phyloP scores from a whole-genome alignment of 805 yeast species.

The Starmerella kuoi region DNA sequence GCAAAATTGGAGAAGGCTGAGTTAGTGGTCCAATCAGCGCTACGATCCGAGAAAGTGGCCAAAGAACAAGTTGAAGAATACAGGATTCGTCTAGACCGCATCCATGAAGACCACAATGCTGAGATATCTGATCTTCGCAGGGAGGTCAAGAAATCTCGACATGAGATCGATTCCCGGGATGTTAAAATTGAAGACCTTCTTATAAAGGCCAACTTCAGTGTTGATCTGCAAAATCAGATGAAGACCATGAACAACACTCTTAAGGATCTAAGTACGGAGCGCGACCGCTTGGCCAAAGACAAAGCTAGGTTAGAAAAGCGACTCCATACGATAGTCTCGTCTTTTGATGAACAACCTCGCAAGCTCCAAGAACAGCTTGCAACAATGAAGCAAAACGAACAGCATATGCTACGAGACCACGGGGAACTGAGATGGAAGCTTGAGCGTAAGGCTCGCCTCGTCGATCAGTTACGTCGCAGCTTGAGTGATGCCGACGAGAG shows the following conservation, averaged over 20 bases:
- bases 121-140: constrained; percentile 7
- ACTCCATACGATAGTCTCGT: constrained; percentile 34
- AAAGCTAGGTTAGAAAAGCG: constrained; percentile 38
- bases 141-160: constrained; percentile 6
- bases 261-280: constrained; percentile 48
- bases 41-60: constrained; percentile 47
- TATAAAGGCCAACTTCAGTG: constrained; percentile 2
- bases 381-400: constrained; percentile 23
- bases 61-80: constrained; percentile 32
- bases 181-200: constrained; percentile 6
- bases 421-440: constrained; percentile 21
- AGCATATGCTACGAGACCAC: constrained; percentile 20
- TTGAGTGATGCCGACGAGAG: constrained; percentile 40
- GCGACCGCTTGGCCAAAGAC: constrained; percentile 45
- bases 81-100: constrained; percentile 7
- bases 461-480: constrained; percentile 36
- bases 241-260: constrained; percentile 45
- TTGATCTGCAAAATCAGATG: constrained; percentile 34
- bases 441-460: constrained; percentile 25
- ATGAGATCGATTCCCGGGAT: constrained; percentile 10
- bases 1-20: constrained; percentile 69
- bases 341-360: constrained; percentile 24
- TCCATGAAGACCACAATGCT: constrained; percentile 10
- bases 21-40: constrained; percentile 50
- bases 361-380: constrained; percentile 30